Base-by-base conservation (phyloP, 75 land plant species). In the Cupressus sempervirens region DNA sequence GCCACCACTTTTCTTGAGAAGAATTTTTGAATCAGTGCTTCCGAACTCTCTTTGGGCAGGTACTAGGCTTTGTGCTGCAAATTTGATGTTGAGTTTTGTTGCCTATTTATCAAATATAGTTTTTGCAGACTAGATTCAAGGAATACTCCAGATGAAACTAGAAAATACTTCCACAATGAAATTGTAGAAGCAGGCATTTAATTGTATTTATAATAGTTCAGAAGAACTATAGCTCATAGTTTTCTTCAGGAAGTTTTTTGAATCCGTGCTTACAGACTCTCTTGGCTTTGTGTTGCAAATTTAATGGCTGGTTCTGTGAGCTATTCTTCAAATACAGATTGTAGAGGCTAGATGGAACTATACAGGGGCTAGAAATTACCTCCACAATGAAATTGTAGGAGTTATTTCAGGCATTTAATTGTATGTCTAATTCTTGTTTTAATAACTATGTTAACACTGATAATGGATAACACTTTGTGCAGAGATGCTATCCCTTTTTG, bases 41-140 rank as follows among this genome's bases (percentile, higher is more conserved):
- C 94, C 94, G 79, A 97, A 97, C 84, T 94, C 97, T 86, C 88
- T 97, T 48, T 87, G 94, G 75, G 92, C 99, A 91, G 99, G 99
- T 94, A 84, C 35, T 10, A 30, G 74, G 74, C 35, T 32, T 11
- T 29, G 7, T 29, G 35, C 32, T 70, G 74, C 35, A 32, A 32
- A 32, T 70, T 70, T 70, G 12, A 70, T 32, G 3, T 70, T 32
- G 30, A 0, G 32, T 68, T 68, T 7, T 70, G 35, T 30, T 70
- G 35, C 35, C 35, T 32, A 70, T 70, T 46, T 70, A 70, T 70
- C 34, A 70, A 70, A 70, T 70, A 70, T 70, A 30, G 12, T 35
- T 70, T 10, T 2, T 30, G 32, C 38, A 38, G 34, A 9, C 13
- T 81, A 11, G 45, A 26, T 46, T 20, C n/a, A 41, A 46, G 29